These are phyloP conservation scores for Cladophialophora carrionii DNA, from an alignment of 2,329 filamentous ascomycete genomes.

Conservation along the genomic window DNA sequence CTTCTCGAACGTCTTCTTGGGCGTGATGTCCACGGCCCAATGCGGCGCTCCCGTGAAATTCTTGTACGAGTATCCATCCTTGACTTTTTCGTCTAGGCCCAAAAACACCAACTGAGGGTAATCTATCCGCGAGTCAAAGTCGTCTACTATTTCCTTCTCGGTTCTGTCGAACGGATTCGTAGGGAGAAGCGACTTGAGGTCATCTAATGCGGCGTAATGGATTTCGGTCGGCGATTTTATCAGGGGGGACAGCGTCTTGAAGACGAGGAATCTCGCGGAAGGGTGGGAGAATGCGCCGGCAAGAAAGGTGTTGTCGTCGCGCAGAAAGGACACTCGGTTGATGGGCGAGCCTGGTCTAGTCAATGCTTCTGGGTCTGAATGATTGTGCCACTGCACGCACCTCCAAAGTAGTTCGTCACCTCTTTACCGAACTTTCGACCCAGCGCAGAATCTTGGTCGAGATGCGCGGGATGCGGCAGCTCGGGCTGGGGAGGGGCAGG, in stretches of 20 bases:
- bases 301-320: conserved; percentile 53
- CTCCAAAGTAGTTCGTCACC: conserved; percentile 57
- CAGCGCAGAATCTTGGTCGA: conserved; percentile 60
- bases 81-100: conserved; percentile 71
- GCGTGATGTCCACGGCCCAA: conserved; percentile 88
- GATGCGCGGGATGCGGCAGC: conserved; percentile 62
- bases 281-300: conserved; percentile 54
- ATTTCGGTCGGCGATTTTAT: conserved; percentile 64
- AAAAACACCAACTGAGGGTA: conserved; percentile 79
- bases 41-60: conserved; percentile 77
- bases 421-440: conserved; percentile 55
- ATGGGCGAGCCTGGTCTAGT: conserved; percentile 51
- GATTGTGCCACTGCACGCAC: conserved; percentile 39
- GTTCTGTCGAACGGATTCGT: conserved; percentile 68
- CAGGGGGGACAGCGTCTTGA: conserved; percentile 78
- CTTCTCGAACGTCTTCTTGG: conserved; percentile 65
- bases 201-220: conserved; percentile 68
- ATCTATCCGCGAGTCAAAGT: conserved; percentile 72
- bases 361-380: neutral
- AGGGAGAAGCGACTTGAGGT: conserved; percentile 72
- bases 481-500: conserved; percentile 36
- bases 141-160: conserved; percentile 72
- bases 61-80: conserved; percentile 52
- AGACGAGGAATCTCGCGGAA: conserved; percentile 68
- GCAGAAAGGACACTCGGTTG: conserved; percentile 56